Evolutionary conservation across 1,284 basidiomycete genomes (phyloP).

Genomic region (Cronartium quercuum): DNA sequence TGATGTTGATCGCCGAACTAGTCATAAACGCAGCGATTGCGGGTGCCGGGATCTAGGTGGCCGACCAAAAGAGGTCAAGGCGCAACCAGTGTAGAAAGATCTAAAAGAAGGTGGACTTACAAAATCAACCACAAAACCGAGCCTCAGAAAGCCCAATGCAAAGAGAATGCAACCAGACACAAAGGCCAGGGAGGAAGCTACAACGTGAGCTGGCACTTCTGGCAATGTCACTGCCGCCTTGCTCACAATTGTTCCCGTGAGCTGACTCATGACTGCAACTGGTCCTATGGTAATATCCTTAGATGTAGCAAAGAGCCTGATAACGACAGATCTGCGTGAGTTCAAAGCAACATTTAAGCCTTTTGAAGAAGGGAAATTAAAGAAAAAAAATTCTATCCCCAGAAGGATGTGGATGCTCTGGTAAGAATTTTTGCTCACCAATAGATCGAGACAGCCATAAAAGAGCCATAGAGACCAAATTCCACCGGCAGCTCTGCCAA

Average conservation of each 20-base stretch:
- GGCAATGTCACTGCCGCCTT: not conserved
- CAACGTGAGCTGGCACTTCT: not conserved
- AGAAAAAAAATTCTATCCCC: slow-evolving; percentile 46
- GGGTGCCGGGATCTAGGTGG: not conserved
- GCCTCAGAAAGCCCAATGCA: not conserved
- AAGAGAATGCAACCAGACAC: not conserved
- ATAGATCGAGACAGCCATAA: slow-evolving; percentile 76
- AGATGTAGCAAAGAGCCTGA: slow-evolving; percentile 78
- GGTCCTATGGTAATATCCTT: slow-evolving; percentile 84
- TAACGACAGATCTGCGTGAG: slow-evolving; percentile 13
- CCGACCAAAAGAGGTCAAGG: not conserved
- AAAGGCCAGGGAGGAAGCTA: not conserved
- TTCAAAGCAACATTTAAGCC: not conserved
- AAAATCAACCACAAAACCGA: slow-evolving; percentile 7
- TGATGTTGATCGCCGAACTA: slow-evolving; percentile 81
- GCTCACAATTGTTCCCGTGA: slow-evolving; percentile 1
- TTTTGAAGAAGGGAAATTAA: slow-evolving; percentile 14
- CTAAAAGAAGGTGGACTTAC: not conserved
- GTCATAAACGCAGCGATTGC: slow-evolving; percentile 59
- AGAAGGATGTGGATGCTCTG: slow-evolving; percentile 31
- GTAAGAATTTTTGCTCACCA: slow-evolving; percentile 54
- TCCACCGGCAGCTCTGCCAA: slow-evolving; percentile 77
- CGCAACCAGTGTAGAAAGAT: not conserved
- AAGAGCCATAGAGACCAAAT: slow-evolving; percentile 93
- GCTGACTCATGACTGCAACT: slow-evolving; percentile 53